Percentiles rank a stretch among this genome's conserved stretches.
Evolutionary conservation across 78 protist genomes (phyloP).

Genomic region (Goniomonas avonlea): DNA sequence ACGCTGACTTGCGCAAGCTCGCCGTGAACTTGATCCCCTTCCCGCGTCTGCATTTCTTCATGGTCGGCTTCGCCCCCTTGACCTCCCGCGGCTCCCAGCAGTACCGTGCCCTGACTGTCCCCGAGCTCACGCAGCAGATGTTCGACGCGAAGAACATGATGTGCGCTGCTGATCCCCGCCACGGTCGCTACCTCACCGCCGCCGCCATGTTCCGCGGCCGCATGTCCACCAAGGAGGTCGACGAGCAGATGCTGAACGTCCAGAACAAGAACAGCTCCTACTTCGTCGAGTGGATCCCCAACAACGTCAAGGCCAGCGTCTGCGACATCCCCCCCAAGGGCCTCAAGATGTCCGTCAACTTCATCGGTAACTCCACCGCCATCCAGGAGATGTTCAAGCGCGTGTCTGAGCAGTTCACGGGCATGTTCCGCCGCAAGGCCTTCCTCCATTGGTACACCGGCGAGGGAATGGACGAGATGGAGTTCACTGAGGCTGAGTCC

Average conservation of each 20-base stretch:
- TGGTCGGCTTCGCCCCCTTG: slow-evolving; percentile 94
- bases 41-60: slow-evolving; percentile 98
- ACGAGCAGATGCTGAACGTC: slow-evolving; percentile 89
- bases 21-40: slow-evolving; percentile 98
- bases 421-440: slow-evolving; percentile 97
- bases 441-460: slow-evolving; percentile 98
- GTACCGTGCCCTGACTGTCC: slow-evolving; percentile 85
- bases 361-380: slow-evolving; percentile 93
- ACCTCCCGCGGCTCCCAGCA: slow-evolving; percentile 65
- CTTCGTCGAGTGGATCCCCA: slow-evolving; percentile 99
- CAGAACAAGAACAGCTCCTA: slow-evolving; percentile 86
- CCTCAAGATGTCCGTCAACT: slow-evolving; percentile 90
- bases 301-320: slow-evolving; percentile 92
- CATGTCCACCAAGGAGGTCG: slow-evolving; percentile 93
- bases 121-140: slow-evolving; percentile 97
- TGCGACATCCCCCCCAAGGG: slow-evolving; percentile 96
- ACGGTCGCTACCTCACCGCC: slow-evolving; percentile 94
- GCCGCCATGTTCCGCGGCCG: slow-evolving; percentile 93
- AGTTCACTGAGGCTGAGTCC: slow-evolving; percentile 96
- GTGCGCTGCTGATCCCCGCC: slow-evolving; percentile 96
- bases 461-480: slow-evolving; percentile 99
- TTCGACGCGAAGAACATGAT: slow-evolving; percentile 97
- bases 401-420: slow-evolving; percentile 86
- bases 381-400: slow-evolving; percentile 97
- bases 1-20: slow-evolving; percentile 92